These are phyloP conservation scores for Pythium graminicola DNA, from an alignment of 352 stramenopile species.

Conservation along the genomic window DNA sequence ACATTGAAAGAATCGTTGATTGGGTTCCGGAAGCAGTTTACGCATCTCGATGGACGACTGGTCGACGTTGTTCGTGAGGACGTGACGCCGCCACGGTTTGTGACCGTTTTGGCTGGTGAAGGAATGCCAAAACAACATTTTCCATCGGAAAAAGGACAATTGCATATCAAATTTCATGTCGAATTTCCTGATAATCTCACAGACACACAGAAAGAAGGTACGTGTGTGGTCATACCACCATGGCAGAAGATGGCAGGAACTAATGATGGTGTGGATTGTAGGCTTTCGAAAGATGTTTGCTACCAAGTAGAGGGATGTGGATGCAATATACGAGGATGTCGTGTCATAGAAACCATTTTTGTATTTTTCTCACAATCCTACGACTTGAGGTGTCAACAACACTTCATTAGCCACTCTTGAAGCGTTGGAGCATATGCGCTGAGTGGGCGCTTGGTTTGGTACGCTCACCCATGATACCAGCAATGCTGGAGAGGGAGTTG, in stretches of 20 bases:
- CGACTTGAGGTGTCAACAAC: too few species aligned
- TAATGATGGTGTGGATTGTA: neutral
- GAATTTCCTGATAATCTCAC: constrained; percentile 90
- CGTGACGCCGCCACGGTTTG: constrained; percentile 90
- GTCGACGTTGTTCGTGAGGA: constrained; percentile 85
- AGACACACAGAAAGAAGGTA: constrained; percentile 65
- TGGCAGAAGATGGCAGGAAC: neutral
- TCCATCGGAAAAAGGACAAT: constrained; percentile 71
- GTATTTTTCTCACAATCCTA: too few species aligned
- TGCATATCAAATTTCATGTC: constrained; percentile 96
- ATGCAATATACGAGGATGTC: too few species aligned
- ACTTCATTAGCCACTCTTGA: constrained; percentile 32
- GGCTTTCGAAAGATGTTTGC: constrained; percentile 22
- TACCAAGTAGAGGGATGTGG: constrained; percentile 14
- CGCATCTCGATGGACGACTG: constrained; percentile 90
- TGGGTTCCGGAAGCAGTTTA: constrained; percentile 89
- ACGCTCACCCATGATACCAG: constrained; percentile 31
- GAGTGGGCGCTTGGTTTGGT: constrained; percentile 39
- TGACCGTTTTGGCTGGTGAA: constrained; percentile 85
- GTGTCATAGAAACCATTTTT: too few species aligned
- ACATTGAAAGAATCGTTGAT: constrained; percentile 93
- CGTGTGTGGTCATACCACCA: neutral
- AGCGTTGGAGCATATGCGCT: constrained; percentile 48
- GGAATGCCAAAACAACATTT: constrained; percentile 94
- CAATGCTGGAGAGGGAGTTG: constrained; percentile 29